These are phyloP conservation scores for Clarireedia monteithiana DNA, from an alignment of 2,329 filamentous ascomycete species.

Conservation along the genomic window DNA sequence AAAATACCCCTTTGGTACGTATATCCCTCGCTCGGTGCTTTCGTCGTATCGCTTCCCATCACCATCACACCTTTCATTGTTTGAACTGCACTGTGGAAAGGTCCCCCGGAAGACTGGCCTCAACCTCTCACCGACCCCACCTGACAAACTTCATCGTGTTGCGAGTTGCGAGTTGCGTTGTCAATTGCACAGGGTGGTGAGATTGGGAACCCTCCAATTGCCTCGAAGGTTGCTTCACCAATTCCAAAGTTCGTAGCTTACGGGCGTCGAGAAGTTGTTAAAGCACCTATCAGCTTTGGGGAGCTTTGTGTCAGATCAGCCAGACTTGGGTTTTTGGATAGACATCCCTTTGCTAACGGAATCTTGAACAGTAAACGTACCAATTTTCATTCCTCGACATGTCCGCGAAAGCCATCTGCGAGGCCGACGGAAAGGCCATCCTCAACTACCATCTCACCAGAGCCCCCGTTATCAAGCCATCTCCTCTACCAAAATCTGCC, in stretches of 20 bases:
- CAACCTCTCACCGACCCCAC: neutral
- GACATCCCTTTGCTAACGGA: neutral
- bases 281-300: neutral
- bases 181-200: neutral
- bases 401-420: slow-evolving; percentile 95
- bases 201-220: neutral
- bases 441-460: slow-evolving; percentile 99
- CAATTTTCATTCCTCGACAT: slow-evolving; percentile 42
- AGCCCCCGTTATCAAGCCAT: slow-evolving; percentile 94
- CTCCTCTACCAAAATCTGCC: slow-evolving; percentile 73
- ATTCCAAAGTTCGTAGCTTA: neutral
- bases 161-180: neutral
- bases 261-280: neutral
- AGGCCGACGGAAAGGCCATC: slow-evolving; percentile 99
- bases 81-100: neutral
- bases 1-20: slow-evolving; percentile 5
- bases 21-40: neutral
- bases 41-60: neutral
- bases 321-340: neutral
- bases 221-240: neutral
- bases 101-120: neutral
- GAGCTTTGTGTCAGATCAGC: neutral
- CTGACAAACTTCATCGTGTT: neutral
- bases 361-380: slow-evolving; percentile 8
- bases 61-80: neutral